Conservation (phyloP, 495 filamentous ascomycete species). For the Rhypophila decipiens region DNA sequence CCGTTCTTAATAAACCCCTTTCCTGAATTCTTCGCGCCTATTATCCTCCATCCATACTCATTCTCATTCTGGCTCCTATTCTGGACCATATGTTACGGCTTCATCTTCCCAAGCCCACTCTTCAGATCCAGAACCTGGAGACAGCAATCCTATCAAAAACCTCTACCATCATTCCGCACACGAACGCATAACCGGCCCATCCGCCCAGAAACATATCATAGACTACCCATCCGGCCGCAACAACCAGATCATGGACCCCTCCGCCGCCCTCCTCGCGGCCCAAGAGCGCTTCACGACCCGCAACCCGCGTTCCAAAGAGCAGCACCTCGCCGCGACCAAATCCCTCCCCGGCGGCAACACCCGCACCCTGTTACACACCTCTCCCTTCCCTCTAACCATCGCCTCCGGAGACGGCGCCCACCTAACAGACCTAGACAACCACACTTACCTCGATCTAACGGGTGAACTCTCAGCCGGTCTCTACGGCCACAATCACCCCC, state of each 20-base stretch:
- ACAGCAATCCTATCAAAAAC: too few species aligned
- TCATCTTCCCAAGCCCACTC: too few species aligned
- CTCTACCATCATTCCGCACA: too few species aligned
- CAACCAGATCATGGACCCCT: neutral
- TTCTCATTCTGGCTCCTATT: too few species aligned
- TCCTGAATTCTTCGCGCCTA: too few species aligned
- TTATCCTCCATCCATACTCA: too few species aligned
- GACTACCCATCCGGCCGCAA: too few species aligned
- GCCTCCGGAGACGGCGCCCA: slow-evolving; percentile 30
- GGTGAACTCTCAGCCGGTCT: slow-evolving; percentile 50
- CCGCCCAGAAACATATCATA: too few species aligned
- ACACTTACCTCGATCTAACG: slow-evolving; percentile 44
- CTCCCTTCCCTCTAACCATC: slow-evolving; percentile 50
- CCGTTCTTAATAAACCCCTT: too few species aligned
- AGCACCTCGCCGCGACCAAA: slow-evolving; percentile 31
- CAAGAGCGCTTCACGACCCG: slow-evolving; percentile 22
- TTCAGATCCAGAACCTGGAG: too few species aligned
- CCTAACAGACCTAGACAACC: slow-evolving; percentile 36
- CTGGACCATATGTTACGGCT: too few species aligned
- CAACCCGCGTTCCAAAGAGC: slow-evolving; percentile 30
- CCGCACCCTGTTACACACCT: slow-evolving; percentile 48
- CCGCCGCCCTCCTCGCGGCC: slow-evolving; percentile 22
- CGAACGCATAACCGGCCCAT: too few species aligned
- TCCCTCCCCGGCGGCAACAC: slow-evolving; percentile 58
- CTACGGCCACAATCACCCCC: slow-evolving; percentile 46